Conservation (phyloP, 2,329 filamentous ascomycete species). For the Rhynchosporium secalis region DNA sequence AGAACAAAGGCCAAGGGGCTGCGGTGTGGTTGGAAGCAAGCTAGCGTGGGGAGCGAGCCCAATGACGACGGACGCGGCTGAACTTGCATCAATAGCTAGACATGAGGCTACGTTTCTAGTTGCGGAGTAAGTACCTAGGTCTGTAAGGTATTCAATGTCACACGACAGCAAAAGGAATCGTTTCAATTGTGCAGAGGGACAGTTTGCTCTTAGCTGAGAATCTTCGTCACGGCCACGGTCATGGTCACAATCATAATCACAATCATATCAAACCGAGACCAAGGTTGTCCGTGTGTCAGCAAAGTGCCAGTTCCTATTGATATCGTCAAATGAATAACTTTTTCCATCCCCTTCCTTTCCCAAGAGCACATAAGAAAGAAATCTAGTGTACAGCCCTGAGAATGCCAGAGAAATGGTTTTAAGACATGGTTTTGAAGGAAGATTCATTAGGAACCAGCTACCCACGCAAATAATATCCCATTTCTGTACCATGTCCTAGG, state of each 20-base stretch:
- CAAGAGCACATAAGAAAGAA: slow-evolving; percentile 40
- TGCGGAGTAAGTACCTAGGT: not conserved
- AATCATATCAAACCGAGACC: not conserved
- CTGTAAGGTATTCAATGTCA: slow-evolving; percentile 5
- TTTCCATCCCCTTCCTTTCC: slow-evolving; percentile 39
- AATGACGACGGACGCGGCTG: slow-evolving; percentile 25
- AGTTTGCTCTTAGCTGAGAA: too few relatives aligned
- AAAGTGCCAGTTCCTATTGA: slow-evolving; percentile 15
- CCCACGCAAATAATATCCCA: slow-evolving; percentile 32
- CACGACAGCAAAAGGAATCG: slow-evolving; percentile 13
- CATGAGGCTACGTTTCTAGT: slow-evolving; percentile 15
- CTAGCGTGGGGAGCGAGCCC: slow-evolving; percentile 16
- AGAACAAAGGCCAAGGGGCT: slow-evolving; percentile 19
- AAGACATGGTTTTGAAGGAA: slow-evolving; percentile 40
- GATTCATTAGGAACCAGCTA: slow-evolving; percentile 41
- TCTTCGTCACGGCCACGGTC: too few relatives aligned
- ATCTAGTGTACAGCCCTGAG: slow-evolving; percentile 43
- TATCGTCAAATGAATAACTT: slow-evolving; percentile 37
- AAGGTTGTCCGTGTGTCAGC: not conserved
- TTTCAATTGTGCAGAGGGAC: not conserved
- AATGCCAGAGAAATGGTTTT: slow-evolving; percentile 42
- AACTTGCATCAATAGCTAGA: not conserved
- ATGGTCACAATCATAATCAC: not conserved
- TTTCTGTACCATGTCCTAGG: slow-evolving; percentile 35
- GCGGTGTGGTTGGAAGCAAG: slow-evolving; percentile 12